Base-by-base conservation (phyloP, 176 grass and related monocot genomes). In the Juncus effusus region DNA sequence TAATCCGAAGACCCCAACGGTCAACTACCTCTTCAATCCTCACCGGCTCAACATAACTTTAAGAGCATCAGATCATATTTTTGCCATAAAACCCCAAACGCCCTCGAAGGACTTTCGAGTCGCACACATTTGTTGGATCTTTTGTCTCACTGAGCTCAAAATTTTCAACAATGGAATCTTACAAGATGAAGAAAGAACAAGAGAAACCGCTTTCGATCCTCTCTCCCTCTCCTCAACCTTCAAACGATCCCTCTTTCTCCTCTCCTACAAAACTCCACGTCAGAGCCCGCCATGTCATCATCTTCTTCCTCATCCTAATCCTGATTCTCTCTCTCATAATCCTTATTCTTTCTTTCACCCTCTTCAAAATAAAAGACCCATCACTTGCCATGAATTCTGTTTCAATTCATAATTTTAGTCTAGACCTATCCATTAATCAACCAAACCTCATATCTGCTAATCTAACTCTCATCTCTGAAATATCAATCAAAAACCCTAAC, bases 401-500 rank as follows among this genome's bases (percentile, higher is more conserved):
- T 10, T 36, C 11, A 4, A 56, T 74, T 7, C 13, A 41, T 7
- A 6, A 38, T n/a, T 16, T 54, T 75, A 36, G 3, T 13, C 9
- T 74, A 67, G 59, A 76, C 51, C 0, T 19, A 36, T 71, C 65
- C 12, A 61, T 13, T 3, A 36, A 6, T 42, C 52, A 56, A 54
- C 11, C 13, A 14, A 59, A 58, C 41, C 11, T 70, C 3, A 77
- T 90, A 65, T 79, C 78, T 14, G 3, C 60, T 64, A 96, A 96
- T 74, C 78, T 80, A 54, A 88, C 87, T 54, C 61, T 96, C 54
- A 38, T 12, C 49, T 82, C 84, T 64, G 87, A 91, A 65, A 28
- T 96, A 72, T 88, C 92, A 0, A 41, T 96, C 53, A 73, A 88
- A 76, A 96, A 96, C 82, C 82, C 84, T 4, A 96, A 91, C 74